Evolutionary conservation across 495 filamentous ascomycete species (phyloP).

Genomic region (Aspergillus steynii): DNA sequence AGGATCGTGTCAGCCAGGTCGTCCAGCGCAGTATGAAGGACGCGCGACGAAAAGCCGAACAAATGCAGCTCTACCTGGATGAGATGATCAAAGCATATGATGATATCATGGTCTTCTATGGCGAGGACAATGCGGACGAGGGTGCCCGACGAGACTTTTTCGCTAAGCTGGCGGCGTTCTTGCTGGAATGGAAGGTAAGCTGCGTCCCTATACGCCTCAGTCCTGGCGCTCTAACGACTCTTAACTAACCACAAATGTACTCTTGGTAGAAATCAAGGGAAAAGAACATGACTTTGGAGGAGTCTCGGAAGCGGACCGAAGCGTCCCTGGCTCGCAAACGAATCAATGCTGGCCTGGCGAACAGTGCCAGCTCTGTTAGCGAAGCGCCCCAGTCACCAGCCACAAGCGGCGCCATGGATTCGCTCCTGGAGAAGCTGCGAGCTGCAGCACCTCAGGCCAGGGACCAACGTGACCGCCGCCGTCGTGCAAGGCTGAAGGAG

Average conservation of each 20-base stretch:
- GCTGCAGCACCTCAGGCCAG: conserved; percentile 87
- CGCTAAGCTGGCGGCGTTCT: conserved; percentile 86
- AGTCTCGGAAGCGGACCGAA: conserved; percentile 80
- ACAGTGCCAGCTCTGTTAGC: conserved; percentile 38
- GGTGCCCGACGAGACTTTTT: conserved; percentile 97
- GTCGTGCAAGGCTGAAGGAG: conserved; percentile 84
- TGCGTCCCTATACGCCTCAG: not conserved
- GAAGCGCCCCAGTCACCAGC: conserved; percentile 64
- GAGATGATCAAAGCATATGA: conserved; percentile 90
- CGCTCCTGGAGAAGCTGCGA: conserved; percentile 90
- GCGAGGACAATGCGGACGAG: conserved; percentile 89
- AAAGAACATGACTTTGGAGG: conserved; percentile 87
- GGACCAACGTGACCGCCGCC: conserved; percentile 83
- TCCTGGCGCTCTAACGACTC: not conserved
- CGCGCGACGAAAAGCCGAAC: conserved; percentile 91
- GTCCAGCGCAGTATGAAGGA: conserved; percentile 96
- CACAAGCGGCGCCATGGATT: conserved; percentile 91
- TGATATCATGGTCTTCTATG: conserved; percentile 96
- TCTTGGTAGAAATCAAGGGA: conserved; percentile 68
- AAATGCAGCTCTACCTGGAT: conserved; percentile 90
- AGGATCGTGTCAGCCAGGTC: conserved; percentile 90
- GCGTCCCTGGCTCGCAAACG: conserved; percentile 88
- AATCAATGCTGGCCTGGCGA: conserved; percentile 60
- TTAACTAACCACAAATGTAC: conserved; percentile 6
- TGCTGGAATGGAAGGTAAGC: conserved; percentile 85